Percentiles rank a stretch among this genome's conserved stretches.
Evolutionary conservation across 345 rosid genomes (phyloP).

Genomic region (Hibiscus syriacus): DNA sequence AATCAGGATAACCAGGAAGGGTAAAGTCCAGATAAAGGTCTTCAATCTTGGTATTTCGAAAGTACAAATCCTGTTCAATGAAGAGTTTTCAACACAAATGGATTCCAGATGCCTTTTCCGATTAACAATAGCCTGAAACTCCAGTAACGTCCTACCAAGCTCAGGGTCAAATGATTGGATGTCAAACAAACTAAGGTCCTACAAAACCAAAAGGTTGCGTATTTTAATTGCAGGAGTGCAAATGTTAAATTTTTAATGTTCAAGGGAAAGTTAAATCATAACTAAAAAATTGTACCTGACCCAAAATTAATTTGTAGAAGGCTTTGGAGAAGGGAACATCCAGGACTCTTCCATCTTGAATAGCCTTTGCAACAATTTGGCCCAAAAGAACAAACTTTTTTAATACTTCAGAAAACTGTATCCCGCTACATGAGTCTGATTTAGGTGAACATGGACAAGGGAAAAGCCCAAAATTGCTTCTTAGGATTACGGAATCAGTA

Average conservation of each 20-base stretch:
- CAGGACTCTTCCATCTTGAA: conserved; percentile 90
- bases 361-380: conserved; percentile 79
- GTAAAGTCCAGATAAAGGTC: conserved; percentile 81
- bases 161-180: conserved; percentile 76
- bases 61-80: conserved; percentile 35
- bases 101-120: conserved; percentile 37
- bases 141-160: conserved; percentile 71
- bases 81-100: conserved; percentile 20
- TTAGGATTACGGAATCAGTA: conserved; percentile 24
- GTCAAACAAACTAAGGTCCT: conserved; percentile 77
- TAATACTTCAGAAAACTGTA: conserved; percentile 41
- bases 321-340: conserved; percentile 85
- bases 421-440: conserved; percentile 26
- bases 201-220: conserved; percentile 13
- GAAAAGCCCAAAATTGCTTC: conserved; percentile 57
- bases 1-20: conserved; percentile 80
- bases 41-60: conserved; percentile 52
- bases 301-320: conserved; percentile 70
- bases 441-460: conserved; percentile 69
- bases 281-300: conserved; percentile 45
- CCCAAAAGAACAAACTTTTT: conserved; percentile 74
- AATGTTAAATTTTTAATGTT: neutral
- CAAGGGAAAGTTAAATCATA: neutral
- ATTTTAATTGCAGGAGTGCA: neutral
- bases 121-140: conserved; percentile 62